phyloP scores from a whole-genome alignment of 495 filamentous ascomycete genomes.

The Penicillium goetzii region DNA sequence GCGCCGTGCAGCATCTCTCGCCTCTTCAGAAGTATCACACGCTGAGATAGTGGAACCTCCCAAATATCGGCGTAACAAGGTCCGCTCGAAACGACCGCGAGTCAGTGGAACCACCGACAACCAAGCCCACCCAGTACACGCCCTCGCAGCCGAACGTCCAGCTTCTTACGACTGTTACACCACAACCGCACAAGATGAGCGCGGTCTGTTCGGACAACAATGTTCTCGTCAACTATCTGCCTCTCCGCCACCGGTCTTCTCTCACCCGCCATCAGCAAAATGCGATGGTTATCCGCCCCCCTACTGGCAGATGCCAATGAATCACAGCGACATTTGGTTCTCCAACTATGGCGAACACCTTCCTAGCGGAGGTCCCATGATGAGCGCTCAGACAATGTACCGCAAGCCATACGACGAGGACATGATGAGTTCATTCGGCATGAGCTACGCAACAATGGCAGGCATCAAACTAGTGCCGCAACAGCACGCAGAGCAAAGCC shows the following conservation, averaged over 20 bases:
- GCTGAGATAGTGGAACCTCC: conserved; percentile 51
- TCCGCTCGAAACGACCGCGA: conserved; percentile 46
- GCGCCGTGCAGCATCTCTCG: conserved; percentile 82
- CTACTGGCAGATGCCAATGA: conserved; percentile 65
- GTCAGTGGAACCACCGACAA: conserved; percentile 47
- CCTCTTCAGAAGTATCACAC: conserved; percentile 66
- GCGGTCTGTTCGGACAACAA: conserved; percentile 65
- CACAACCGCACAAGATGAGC: conserved; percentile 42
- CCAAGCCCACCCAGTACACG: conserved; percentile 41
- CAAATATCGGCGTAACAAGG: conserved; percentile 50
- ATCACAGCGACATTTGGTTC: conserved; percentile 63
- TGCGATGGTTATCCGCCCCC: conserved; percentile 68
- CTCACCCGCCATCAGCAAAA: conserved; percentile 67
- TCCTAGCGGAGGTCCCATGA: conserved; percentile 66
- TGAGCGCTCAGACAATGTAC: conserved; percentile 56
- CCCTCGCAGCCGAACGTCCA: conserved; percentile 27
- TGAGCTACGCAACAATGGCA: conserved; percentile 73
- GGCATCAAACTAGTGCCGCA: conserved; percentile 69
- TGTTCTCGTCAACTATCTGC: conserved; percentile 71
- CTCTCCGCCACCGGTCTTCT: conserved; percentile 74
- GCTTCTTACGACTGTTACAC: conserved; percentile 43
- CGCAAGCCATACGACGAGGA: conserved; percentile 62
- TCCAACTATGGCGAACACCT: conserved; percentile 64
- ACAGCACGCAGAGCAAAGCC: conserved; percentile 35
- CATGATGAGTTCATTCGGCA: conserved; percentile 71